Conservation (phyloP, 2,329 filamentous ascomycete species). For the Capronia americana region DNA sequence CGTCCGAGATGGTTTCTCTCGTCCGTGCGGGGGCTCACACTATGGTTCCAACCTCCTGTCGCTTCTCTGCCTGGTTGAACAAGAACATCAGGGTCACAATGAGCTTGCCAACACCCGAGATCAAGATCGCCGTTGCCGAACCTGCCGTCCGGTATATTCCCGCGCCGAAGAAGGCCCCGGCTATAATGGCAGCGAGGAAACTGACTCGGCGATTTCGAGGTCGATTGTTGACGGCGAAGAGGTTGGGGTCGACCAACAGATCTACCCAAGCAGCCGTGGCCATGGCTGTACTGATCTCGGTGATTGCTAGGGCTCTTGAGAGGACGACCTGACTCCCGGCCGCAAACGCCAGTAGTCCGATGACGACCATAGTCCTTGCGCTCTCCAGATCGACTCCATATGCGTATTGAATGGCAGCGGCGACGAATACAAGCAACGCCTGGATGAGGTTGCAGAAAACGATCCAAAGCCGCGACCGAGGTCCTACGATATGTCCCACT, state of each 20-base stretch:
- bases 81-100: slow-evolving; percentile 33
- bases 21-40: neutral
- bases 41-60: neutral
- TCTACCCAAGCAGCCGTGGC: slow-evolving; percentile 69
- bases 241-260: slow-evolving; percentile 61
- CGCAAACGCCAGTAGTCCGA: slow-evolving; percentile 62
- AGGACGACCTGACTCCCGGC: slow-evolving; percentile 66
- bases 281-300: slow-evolving; percentile 70
- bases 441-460: slow-evolving; percentile 63
- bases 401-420: slow-evolving; percentile 48
- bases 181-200: slow-evolving; percentile 58
- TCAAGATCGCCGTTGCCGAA: slow-evolving; percentile 21
- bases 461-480: slow-evolving; percentile 61
- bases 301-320: slow-evolving; percentile 60
- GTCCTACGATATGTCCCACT: slow-evolving; percentile 59
- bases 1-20: neutral
- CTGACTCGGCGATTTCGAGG: slow-evolving; percentile 57
- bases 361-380: slow-evolving; percentile 51
- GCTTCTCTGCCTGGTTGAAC: slow-evolving; percentile 27
- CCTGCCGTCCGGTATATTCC: slow-evolving; percentile 29
- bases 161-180: slow-evolving; percentile 61
- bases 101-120: slow-evolving; percentile 31
- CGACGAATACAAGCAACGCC: slow-evolving; percentile 60
- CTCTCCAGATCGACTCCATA: slow-evolving; percentile 49
- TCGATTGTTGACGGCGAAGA: slow-evolving; percentile 57